phyloP scores from a whole-genome alignment of 306 rosid genomes.

The Corylus americana region DNA sequence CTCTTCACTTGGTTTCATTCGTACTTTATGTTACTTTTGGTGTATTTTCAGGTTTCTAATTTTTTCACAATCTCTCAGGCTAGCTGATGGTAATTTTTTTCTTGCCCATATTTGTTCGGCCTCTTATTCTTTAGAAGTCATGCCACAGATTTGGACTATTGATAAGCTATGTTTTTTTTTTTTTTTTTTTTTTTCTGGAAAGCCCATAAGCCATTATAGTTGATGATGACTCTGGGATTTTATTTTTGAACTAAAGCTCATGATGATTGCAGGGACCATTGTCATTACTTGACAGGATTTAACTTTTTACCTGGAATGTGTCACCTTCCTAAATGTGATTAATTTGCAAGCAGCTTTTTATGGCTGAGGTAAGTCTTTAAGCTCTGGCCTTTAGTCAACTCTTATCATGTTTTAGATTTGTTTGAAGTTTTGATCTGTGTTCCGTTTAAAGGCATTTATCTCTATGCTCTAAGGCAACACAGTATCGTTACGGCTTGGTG shows the following conservation, averaged over 20 bases:
- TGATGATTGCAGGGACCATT: slow-evolving; percentile 19
- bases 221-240: slow-evolving; percentile 29
- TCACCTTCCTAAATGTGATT: slow-evolving; percentile 13
- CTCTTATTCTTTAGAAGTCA: background rate
- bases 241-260: slow-evolving; percentile 16
- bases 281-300: slow-evolving; percentile 18
- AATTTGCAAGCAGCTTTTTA: slow-evolving; percentile 17
- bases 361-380: slow-evolving; percentile 25
- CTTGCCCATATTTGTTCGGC: slow-evolving; percentile 4
- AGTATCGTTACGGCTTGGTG: background rate
- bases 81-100: slow-evolving; percentile 21
- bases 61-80: slow-evolving; percentile 15
- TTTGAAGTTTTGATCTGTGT: background rate
- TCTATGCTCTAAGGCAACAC: slow-evolving; percentile 3
- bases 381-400: background rate
- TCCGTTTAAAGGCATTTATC: background rate
- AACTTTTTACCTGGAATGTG: background rate
- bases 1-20: slow-evolving; percentile 21
- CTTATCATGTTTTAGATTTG: background rate
- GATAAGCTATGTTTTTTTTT: slow-evolving; percentile 3
- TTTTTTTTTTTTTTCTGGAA: background rate
- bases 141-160: slow-evolving; percentile 7
- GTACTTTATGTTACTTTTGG: slow-evolving; percentile 9
- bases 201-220: slow-evolving; percentile 14
- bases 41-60: slow-evolving; percentile 18